Percentiles rank a stretch among this genome's conserved stretches.
Conservation (phyloP, 2,329 filamentous ascomycete species). For the Phyllosticta ampelicida region DNA sequence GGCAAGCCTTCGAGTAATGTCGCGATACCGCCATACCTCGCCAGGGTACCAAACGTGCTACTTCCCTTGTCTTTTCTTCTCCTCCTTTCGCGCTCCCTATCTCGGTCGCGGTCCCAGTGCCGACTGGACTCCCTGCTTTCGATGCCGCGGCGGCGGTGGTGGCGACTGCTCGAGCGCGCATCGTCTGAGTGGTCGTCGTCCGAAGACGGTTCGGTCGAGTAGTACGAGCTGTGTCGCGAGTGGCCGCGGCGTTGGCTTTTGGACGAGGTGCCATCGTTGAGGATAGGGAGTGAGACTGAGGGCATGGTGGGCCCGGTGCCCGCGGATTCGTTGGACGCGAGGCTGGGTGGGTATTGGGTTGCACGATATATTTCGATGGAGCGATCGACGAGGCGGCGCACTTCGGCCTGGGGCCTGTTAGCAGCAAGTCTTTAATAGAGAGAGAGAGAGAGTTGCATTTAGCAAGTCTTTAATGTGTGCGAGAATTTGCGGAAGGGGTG, state of each 20-base stretch:
- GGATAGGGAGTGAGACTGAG: neutral
- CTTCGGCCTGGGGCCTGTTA: slow-evolving; percentile 15
- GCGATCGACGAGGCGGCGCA: slow-evolving; percentile 27
- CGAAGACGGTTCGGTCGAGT: slow-evolving; percentile 1
- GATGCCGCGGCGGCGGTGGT: neutral
- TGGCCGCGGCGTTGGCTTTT: neutral
- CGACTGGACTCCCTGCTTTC: neutral
- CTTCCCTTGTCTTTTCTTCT: slow-evolving; percentile 10
- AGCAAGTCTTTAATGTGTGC: neutral
- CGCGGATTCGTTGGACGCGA: neutral
- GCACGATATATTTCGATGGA: slow-evolving; percentile 27
- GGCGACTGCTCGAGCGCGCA: neutral
- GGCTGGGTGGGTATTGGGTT: slow-evolving; percentile 13
- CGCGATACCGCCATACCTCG: slow-evolving; percentile 27
- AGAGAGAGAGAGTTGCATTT: no score
- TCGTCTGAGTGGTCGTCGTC: neutral
- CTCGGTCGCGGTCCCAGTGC: neutral
- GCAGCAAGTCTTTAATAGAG: neutral
- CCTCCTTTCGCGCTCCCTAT: slow-evolving; percentile 11
- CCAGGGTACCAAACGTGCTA: slow-evolving; percentile 21
- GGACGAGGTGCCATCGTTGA: neutral
- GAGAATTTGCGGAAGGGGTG: neutral
- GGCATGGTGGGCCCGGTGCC: neutral
- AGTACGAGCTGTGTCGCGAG: neutral
- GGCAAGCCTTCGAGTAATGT: slow-evolving; percentile 24